Evolutionary conservation across 768 basidiomycete species (phyloP).

Genomic region (Dioszegia hungarica): DNA sequence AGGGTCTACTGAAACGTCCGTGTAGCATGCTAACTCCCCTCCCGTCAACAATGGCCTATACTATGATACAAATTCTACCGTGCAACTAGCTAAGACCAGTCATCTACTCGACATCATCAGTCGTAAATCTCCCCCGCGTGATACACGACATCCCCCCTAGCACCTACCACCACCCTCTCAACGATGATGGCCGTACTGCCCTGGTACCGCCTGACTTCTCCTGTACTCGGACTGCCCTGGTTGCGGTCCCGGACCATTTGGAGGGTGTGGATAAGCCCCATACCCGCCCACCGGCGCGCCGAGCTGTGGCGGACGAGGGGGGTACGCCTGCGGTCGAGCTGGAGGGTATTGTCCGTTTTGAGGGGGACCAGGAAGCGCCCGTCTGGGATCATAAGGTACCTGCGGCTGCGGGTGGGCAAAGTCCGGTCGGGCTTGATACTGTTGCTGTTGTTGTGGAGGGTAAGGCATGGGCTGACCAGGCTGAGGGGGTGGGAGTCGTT

Average conservation of each 20-base stretch:
- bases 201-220: slow-evolving; percentile 7
- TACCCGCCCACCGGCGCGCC: not conserved
- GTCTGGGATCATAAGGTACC: not conserved
- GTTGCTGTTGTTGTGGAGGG: not conserved
- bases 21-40: not conserved
- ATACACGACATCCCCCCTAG: too few relatives aligned
- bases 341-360: not conserved
- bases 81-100: too few relatives aligned
- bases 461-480: slow-evolving; percentile 6
- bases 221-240: not conserved
- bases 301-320: slow-evolving; percentile 15
- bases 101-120: too few relatives aligned
- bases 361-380: not conserved
- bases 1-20: too few relatives aligned
- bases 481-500: slow-evolving; percentile 11
- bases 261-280: slow-evolving; percentile 3
- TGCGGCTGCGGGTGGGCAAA: not conserved
- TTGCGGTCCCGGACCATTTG: not conserved
- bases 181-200: slow-evolving; percentile 11
- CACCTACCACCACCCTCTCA: not conserved
- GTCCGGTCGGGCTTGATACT: not conserved
- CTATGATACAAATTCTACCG: not conserved
- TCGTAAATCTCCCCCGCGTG: too few relatives aligned
- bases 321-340: not conserved
- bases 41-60: not conserved